These are phyloP conservation scores for Irpex sp. DNA, from an alignment of 1,284 basidiomycete species.

Conservation along the genomic window DNA sequence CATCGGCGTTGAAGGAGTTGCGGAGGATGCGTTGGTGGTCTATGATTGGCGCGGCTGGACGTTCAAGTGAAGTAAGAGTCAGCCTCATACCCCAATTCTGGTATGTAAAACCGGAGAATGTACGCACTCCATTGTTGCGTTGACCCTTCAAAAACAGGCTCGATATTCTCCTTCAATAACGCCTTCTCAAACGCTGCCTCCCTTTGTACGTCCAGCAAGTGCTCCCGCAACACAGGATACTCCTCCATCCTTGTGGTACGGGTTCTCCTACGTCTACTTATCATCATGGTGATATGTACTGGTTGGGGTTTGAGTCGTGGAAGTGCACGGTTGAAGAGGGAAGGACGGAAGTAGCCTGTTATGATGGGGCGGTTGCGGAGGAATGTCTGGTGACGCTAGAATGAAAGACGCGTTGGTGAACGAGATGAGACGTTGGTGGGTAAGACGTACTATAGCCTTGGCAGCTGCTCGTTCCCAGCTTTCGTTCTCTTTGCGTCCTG, in stretches of 20 bases:
- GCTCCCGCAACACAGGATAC: conserved; percentile 31
- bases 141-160: no score
- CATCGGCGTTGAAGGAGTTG: conserved; percentile 34
- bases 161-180: conserved; percentile 21
- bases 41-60: conserved; percentile 17
- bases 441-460: conserved; percentile 45
- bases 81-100: neutral
- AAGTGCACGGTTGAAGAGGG: conserved; percentile 60
- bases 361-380: conserved; percentile 57
- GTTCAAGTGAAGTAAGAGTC: neutral
- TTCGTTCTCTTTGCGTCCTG: conserved; percentile 45
- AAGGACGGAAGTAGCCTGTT: conserved; percentile 61
- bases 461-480: conserved; percentile 41
- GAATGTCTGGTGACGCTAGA: conserved; percentile 47
- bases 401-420: neutral
- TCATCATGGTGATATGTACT: conserved; percentile 61
- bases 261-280: conserved; percentile 50
- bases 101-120: no score
- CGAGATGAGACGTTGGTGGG: neutral
- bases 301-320: conserved; percentile 81
- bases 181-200: conserved; percentile 57
- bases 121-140: no score
- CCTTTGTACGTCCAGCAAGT: conserved; percentile 39
- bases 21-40: conserved; percentile 25
- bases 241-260: conserved; percentile 43